Evolutionary conservation across 805 yeast genomes (phyloP).

Genomic region (Ogataea nitratoaversa): DNA sequence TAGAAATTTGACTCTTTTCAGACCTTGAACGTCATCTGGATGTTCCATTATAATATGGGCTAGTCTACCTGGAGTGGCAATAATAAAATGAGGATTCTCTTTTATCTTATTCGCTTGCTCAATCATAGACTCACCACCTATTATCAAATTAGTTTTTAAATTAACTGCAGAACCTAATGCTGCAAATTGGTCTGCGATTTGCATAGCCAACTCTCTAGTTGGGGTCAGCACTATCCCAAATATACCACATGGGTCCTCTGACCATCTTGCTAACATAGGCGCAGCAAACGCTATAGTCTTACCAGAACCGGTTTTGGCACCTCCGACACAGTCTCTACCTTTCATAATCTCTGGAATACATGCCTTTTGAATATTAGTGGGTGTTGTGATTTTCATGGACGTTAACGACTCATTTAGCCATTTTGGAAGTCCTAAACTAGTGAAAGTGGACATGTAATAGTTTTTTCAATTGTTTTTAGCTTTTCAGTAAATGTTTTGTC

Average conservation of each 20-base stretch:
- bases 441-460: slow-evolving; percentile 22
- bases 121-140: slow-evolving; percentile 95
- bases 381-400: slow-evolving; percentile 77
- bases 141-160: slow-evolving; percentile 74
- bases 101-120: slow-evolving; percentile 80
- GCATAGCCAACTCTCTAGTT: slow-evolving; percentile 89
- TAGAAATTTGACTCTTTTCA: slow-evolving; percentile 71
- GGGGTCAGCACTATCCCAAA: slow-evolving; percentile 90
- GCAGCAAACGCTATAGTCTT: slow-evolving; percentile 96
- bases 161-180: slow-evolving; percentile 91
- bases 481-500: background rate
- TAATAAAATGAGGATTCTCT: slow-evolving; percentile 84
- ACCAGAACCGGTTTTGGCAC: slow-evolving; percentile 98
- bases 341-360: slow-evolving; percentile 83
- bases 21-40: slow-evolving; percentile 77
- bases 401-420: slow-evolving; percentile 82
- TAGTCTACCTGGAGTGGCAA: slow-evolving; percentile 95
- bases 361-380: slow-evolving; percentile 82
- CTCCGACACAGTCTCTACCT: slow-evolving; percentile 94
- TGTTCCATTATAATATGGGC: slow-evolving; percentile 89
- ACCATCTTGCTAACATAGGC: slow-evolving; percentile 95
- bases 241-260: slow-evolving; percentile 90
- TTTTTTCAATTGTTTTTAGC: background rate
- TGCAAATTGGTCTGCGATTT: slow-evolving; percentile 93
- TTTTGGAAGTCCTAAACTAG: slow-evolving; percentile 65